A percentile compares a stretch with the other conserved stretches of the same genome.
These are phyloP conservation scores for Zymoseptoria tritici DNA, from an alignment of 2,329 filamentous ascomycete species.

Conservation along the genomic window DNA sequence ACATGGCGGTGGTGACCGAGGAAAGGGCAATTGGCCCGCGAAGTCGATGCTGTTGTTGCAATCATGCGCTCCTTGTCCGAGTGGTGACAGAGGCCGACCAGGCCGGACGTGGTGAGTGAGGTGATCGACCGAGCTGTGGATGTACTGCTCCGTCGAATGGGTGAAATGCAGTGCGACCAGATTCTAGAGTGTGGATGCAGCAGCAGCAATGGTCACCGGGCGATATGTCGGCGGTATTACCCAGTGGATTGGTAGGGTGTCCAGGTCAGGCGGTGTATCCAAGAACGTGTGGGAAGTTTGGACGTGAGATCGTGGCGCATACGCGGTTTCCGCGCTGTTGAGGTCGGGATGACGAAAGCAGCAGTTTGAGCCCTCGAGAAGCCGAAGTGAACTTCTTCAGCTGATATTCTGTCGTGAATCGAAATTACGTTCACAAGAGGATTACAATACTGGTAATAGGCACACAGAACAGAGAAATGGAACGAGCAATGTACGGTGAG, in stretches of 20 bases:
- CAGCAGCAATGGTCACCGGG: not conserved
- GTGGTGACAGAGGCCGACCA: slow-evolving; percentile 21
- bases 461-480: not conserved
- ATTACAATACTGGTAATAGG: not conserved
- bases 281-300: not conserved
- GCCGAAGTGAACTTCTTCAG: not conserved
- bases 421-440: not conserved
- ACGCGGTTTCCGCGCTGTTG: not conserved
- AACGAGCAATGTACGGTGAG: not conserved
- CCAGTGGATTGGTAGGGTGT: not conserved
- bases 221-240: not conserved
- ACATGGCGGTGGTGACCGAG: slow-evolving; percentile 9
- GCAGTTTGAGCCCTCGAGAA: not conserved
- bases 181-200: too few species aligned
- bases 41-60: slow-evolving; percentile 8
- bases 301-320: not conserved
- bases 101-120: slow-evolving; percentile 13
- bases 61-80: slow-evolving; percentile 18
- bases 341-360: not conserved
- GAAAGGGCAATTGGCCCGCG: slow-evolving; percentile 15
- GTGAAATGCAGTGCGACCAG: not conserved
- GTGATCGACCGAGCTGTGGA: not conserved
- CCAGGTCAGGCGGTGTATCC: not conserved
- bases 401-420: not conserved
- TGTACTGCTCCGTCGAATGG: slow-evolving; percentile 1